Base-by-base conservation (phyloP, 2,329 filamentous ascomycete genomes). In the Nothophoma quercina region DNA sequence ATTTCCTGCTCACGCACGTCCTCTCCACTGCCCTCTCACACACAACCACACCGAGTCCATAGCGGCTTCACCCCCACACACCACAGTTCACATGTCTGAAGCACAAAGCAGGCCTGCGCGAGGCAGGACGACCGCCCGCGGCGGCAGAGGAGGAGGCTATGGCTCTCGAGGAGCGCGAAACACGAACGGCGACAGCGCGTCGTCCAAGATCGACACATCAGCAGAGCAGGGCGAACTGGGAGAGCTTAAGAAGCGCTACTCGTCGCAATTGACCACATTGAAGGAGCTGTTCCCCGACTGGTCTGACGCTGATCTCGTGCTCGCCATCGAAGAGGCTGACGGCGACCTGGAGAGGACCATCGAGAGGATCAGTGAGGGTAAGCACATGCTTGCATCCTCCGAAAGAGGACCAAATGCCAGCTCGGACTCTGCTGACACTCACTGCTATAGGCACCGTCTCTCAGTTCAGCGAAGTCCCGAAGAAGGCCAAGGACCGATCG, bases 241-340 rank as follows among this genome's bases (percentile, higher is more conserved):
- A 72, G 87, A 96, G 78, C 86, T 98, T 73, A 96, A 96, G 85
- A 92, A 91, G 82, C 87, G 90, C 75, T 95, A 96, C 74, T 85
- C 89, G 69, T 80, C 81, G 70, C 90, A 93, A 79, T 85, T 96
- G 67, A 82, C 82, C 58, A 86, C 88, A 69, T 87, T 99, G 74
- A 92, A 91, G 79, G 93, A 96, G 76, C 88, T 98, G 80, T 97
- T 96, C 80, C 87, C 91, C 55, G 89, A 92, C 77, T 98, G 93
- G 95, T 93, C 92, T 66, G 91, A 96, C 71, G 91, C 93, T 75
- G 93, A 98, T 75, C 86, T 98, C 60, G 86, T 98, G 60, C 95
- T 95, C 75, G 93, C 93, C 58, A 83, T 99, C 55, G 87, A 96
- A 76, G 95, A 99, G 81, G 89, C 88, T 50, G 85, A 90, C 67